Percentiles rank a stretch among this genome's conserved stretches.
Evolutionary conservation across 83 land plant species (phyloP).

Genomic region (Picea abies): DNA sequence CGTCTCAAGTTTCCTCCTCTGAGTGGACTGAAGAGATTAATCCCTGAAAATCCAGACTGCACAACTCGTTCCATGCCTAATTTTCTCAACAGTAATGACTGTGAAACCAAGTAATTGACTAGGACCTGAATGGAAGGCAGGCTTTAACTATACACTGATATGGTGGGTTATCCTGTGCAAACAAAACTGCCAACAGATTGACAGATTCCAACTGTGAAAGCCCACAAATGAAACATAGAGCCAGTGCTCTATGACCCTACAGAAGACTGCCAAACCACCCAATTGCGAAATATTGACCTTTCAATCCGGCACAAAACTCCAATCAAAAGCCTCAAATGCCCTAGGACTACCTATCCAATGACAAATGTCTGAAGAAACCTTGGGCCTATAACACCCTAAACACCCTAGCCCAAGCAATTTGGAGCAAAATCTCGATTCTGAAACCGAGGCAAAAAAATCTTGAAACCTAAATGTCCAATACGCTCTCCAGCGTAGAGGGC

Average conservation of each 20-base stretch:
- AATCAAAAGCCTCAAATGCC: neutral
- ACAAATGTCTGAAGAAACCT: no score
- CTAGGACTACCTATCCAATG: no score
- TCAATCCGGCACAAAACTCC: no score
- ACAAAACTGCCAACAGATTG: neutral
- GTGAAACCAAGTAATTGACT: neutral
- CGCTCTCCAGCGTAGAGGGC: no score
- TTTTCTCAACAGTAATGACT: neutral
- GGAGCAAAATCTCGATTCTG: no score
- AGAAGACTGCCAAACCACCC: neutral
- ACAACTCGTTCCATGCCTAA: neutral
- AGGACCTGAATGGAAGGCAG: neutral
- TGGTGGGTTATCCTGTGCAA: neutral
- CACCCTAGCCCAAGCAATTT: no score
- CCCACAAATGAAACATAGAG: neutral
- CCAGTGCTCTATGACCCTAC: neutral
- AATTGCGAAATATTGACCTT: neutral
- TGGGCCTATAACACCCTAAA: no score
- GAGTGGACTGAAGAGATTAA: neutral
- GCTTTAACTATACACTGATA: neutral
- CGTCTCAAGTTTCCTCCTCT: neutral
- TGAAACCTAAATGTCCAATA: no score
- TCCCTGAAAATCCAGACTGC: constrained; percentile 3
- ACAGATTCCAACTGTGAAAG: neutral
- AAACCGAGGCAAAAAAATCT: no score